phyloP scores from a whole-genome alignment of 768 basidiomycete species.

The Phylloporus sp. region DNA sequence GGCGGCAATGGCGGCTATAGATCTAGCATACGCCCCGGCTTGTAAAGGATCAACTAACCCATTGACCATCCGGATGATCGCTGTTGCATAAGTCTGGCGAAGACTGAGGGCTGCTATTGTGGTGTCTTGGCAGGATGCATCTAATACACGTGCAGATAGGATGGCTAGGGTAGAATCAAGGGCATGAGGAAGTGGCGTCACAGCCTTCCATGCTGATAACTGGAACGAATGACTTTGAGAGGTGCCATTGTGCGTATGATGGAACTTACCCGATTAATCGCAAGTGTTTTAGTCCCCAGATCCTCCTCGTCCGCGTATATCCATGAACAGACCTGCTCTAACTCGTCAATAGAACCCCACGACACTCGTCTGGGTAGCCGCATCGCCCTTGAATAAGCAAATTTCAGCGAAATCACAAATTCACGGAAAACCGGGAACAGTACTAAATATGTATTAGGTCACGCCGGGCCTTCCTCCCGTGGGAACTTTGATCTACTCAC shows the following conservation, averaged over 20 bases:
- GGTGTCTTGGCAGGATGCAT: slow-evolving; percentile 30
- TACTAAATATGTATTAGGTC: neutral
- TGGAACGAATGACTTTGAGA: slow-evolving; percentile 29
- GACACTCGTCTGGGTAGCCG: slow-evolving; percentile 75
- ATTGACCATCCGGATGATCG: slow-evolving; percentile 87
- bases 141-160: slow-evolving; percentile 55
- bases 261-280: slow-evolving; percentile 58
- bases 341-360: slow-evolving; percentile 64
- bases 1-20: slow-evolving; percentile 82
- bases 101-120: slow-evolving; percentile 42
- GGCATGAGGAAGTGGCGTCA: slow-evolving; percentile 73
- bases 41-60: slow-evolving; percentile 94
- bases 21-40: slow-evolving; percentile 79
- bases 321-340: slow-evolving; percentile 72
- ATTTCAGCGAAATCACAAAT: neutral
- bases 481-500: too few species aligned
- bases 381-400: slow-evolving; percentile 37
- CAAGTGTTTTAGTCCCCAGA: slow-evolving; percentile 47
- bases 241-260: neutral
- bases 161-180: slow-evolving; percentile 68
- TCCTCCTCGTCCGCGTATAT: slow-evolving; percentile 66
- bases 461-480: too few species aligned
- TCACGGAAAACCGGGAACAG: too few species aligned
- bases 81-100: slow-evolving; percentile 74
- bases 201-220: slow-evolving; percentile 78